phyloP scores from a whole-genome alignment of 2,329 filamentous ascomycete genomes.

The Cladosporium sphaerospermum region DNA sequence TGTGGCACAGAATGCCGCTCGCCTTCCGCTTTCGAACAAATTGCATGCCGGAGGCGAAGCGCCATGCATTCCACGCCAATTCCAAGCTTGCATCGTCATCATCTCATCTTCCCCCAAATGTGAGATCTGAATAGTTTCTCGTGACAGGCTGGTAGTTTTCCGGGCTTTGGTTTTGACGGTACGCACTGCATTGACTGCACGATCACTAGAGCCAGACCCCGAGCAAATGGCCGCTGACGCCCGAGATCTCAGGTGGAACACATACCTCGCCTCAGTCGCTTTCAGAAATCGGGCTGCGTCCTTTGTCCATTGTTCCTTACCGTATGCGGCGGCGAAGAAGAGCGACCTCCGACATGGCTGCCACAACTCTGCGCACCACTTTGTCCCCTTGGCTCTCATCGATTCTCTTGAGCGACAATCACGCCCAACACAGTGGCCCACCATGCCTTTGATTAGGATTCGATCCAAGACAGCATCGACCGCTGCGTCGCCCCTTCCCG shows the following conservation, averaged over 20 bases:
- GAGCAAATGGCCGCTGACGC: too few relatives aligned
- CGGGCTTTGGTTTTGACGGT: too few relatives aligned
- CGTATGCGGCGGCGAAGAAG: slow-evolving; percentile 5
- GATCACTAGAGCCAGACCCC: too few relatives aligned
- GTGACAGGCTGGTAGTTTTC: too few relatives aligned
- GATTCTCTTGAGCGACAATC: background rate
- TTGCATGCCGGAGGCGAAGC: background rate
- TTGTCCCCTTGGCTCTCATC: background rate
- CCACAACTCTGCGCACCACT: background rate
- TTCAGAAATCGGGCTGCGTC: slow-evolving; percentile 1
- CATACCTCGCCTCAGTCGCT: background rate
- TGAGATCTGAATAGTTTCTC: too few relatives aligned
- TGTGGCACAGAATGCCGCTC: background rate
- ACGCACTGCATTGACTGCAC: too few relatives aligned
- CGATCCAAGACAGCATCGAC: background rate
- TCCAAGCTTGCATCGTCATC: too few relatives aligned
- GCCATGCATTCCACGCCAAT: slow-evolving; percentile 9
- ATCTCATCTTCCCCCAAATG: too few relatives aligned
- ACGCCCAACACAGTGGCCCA: too few relatives aligned
- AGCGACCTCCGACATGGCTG: background rate
- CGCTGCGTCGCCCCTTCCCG: background rate
- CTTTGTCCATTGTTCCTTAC: slow-evolving; percentile 4
- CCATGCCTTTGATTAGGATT: slow-evolving; percentile 5
- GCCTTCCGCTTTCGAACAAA: slow-evolving; percentile 4
- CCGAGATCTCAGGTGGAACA: too few relatives aligned